Evolutionary conservation across 2,329 filamentous ascomycete species (phyloP).

Genomic region (Thelonectria blattea): DNA sequence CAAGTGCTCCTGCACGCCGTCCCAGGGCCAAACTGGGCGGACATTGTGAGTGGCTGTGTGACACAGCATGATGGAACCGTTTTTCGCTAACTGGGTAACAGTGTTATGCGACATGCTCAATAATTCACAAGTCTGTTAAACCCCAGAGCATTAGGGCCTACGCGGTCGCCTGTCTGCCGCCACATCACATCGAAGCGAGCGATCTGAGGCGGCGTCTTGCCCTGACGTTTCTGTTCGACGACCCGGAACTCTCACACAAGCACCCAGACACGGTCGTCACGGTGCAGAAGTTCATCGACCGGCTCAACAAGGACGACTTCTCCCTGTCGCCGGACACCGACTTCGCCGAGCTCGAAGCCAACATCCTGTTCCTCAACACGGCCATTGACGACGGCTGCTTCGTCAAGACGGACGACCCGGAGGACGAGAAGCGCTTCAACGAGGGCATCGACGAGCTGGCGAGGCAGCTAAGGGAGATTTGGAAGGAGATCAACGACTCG

Average conservation of each 20-base stretch:
- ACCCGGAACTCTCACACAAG: constrained; percentile 49
- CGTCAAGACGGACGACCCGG: constrained; percentile 34
- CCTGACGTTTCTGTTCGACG: constrained; percentile 64
- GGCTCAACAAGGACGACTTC: constrained; percentile 57
- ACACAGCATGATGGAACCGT: not conserved
- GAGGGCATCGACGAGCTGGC: constrained; percentile 71
- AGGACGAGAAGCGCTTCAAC: constrained; percentile 65
- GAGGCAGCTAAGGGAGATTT: constrained; percentile 61
- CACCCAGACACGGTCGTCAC: constrained; percentile 50
- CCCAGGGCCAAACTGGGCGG: constrained; percentile 44
- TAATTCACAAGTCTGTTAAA: constrained; percentile 53
- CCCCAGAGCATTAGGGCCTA: constrained; percentile 61
- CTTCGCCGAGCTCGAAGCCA: constrained; percentile 71
- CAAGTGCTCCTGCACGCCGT: constrained; percentile 52
- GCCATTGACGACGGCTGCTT: constrained; percentile 69
- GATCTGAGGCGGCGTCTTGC: constrained; percentile 72
- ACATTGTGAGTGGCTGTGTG: constrained; percentile 47
- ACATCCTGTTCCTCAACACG: constrained; percentile 73
- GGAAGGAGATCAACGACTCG: constrained; percentile 72
- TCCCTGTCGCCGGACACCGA: constrained; percentile 62
- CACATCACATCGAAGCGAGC: constrained; percentile 55
- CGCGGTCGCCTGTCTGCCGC: constrained; percentile 64
- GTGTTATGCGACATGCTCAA: constrained; percentile 57
- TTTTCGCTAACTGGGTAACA: constrained; percentile 34
- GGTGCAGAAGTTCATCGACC: constrained; percentile 52